Evolutionary conservation across 495 filamentous ascomycete genomes (phyloP).

Genomic region (Penicillium flavigenum): DNA sequence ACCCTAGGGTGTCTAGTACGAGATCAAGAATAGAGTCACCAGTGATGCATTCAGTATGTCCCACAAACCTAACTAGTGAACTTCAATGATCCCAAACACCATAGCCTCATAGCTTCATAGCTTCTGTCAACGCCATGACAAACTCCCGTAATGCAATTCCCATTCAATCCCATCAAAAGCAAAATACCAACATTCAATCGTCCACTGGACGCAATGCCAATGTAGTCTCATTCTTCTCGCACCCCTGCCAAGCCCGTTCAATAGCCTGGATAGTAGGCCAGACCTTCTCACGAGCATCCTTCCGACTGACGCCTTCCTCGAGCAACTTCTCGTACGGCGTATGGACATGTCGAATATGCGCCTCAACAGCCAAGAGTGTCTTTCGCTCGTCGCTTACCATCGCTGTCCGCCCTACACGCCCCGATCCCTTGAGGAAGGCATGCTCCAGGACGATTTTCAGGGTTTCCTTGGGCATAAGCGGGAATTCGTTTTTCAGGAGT

Average conservation of each 20-base stretch:
- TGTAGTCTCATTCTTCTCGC: background rate
- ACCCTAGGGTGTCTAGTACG: too few relatives aligned
- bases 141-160: conserved; percentile 2
- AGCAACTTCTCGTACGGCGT: conserved; percentile 49
- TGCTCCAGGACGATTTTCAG: conserved; percentile 42
- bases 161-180: background rate
- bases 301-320: conserved; percentile 22
- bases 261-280: conserved; percentile 30
- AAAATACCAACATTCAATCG: background rate
- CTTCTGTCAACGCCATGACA: background rate
- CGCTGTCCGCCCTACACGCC: conserved; percentile 47
- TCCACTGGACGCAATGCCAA: background rate
- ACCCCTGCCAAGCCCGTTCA: conserved; percentile 35
- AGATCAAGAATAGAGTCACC: background rate
- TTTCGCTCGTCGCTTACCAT: conserved; percentile 38
- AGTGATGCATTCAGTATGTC: background rate
- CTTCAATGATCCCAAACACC: background rate
- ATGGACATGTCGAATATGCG: conserved; percentile 51
- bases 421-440: conserved; percentile 51
- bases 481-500: conserved; percentile 40
- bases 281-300: conserved; percentile 29
- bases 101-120: background rate
- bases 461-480: conserved; percentile 41
- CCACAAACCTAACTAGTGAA: background rate
- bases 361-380: conserved; percentile 47